phyloP scores from a whole-genome alignment of 2,329 filamentous ascomycete species.

The Phialocephala subalpina region DNA sequence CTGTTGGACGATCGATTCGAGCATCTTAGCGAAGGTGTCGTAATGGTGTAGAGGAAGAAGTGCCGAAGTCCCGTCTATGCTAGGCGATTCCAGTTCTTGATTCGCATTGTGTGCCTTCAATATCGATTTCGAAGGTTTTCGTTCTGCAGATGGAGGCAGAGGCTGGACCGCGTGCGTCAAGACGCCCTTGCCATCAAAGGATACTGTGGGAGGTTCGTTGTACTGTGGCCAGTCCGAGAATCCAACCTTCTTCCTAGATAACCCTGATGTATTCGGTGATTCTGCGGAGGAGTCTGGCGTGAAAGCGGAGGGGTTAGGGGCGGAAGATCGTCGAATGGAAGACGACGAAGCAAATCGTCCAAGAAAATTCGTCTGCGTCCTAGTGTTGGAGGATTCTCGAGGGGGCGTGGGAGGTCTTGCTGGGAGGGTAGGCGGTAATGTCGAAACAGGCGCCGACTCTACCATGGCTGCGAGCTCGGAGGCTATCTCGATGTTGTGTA shows the following conservation, averaged over 20 bases:
- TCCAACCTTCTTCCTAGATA: constrained; percentile 62
- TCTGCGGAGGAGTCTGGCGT: constrained; percentile 46
- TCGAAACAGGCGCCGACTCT: constrained; percentile 34
- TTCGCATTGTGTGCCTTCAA: constrained; percentile 71
- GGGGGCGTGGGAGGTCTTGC: constrained; percentile 73
- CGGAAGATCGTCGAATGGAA: constrained; percentile 26
- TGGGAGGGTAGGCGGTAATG: constrained; percentile 58
- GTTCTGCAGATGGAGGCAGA: constrained; percentile 47
- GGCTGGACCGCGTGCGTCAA: constrained; percentile 27
- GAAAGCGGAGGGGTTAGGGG: constrained; percentile 22
- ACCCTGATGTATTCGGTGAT: constrained; percentile 39
- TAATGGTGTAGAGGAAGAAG: constrained; percentile 41
- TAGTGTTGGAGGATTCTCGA: constrained; percentile 47
- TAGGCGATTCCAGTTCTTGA: constrained; percentile 26
- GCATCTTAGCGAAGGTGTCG: constrained; percentile 76
- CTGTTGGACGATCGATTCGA: constrained; percentile 85
- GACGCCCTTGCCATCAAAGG: constrained; percentile 27
- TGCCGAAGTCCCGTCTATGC: constrained; percentile 28
- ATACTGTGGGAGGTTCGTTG: constrained; percentile 52
- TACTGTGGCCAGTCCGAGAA: constrained; percentile 67
- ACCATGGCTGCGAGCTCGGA: constrained; percentile 44
- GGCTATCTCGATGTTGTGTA: constrained; percentile 22
- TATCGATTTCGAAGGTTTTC: constrained; percentile 74
- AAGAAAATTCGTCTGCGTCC: constrained; percentile 43
- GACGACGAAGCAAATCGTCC: constrained; percentile 39